Conservation (phyloP, 2,329 filamentous ascomycete species). For the Diaporthe vexans region DNA sequence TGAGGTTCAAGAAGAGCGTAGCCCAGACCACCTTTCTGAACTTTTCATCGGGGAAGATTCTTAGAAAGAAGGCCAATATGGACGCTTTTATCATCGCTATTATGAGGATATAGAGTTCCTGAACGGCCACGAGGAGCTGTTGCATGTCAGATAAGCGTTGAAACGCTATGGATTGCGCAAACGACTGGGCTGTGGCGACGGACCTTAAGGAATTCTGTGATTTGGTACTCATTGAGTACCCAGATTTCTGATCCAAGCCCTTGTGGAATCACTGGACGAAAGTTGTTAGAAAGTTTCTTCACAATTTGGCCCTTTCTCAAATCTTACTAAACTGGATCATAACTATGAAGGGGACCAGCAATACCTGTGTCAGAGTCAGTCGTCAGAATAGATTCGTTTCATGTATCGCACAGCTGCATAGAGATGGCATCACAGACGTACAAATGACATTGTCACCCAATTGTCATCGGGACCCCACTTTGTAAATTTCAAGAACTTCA, state of each 20-base stretch:
- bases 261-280: background rate
- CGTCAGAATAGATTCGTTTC: background rate
- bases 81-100: slow-evolving; percentile 24
- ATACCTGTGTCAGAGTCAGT: background rate
- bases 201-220: background rate
- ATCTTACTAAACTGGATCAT: background rate
- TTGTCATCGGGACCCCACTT: slow-evolving; percentile 11
- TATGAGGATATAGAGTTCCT: background rate
- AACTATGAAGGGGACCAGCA: background rate
- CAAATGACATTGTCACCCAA: background rate
- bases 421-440: background rate
- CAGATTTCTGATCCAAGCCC: slow-evolving; percentile 4
- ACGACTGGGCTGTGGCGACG: background rate
- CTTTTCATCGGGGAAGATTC: slow-evolving; percentile 20
- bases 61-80: slow-evolving; percentile 11
- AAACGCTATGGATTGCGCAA: background rate
- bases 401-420: too few relatives aligned
- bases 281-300: background rate
- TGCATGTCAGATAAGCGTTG: background rate
- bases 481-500: slow-evolving; percentile 5
- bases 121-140: background rate
- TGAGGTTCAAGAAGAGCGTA: background rate
- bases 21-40: slow-evolving; percentile 7
- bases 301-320: background rate
- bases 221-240: slow-evolving; percentile 12